A percentile compares a stretch with the other conserved stretches of the same genome.
These are phyloP conservation scores for Huntiella abstrusa DNA, from an alignment of 2,329 filamentous ascomycete genomes.

Conservation along the genomic window DNA sequence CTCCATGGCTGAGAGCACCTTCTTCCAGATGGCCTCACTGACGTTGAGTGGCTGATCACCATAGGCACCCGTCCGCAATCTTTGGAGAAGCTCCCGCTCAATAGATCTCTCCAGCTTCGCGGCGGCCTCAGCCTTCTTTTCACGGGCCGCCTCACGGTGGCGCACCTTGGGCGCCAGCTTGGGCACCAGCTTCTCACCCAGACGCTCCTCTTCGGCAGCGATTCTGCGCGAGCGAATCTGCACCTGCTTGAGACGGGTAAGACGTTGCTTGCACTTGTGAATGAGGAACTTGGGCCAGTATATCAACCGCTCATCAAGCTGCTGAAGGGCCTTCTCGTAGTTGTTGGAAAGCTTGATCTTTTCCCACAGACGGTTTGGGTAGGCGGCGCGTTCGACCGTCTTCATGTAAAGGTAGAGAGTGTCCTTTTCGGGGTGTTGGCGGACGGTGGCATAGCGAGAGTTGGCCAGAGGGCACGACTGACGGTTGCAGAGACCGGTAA, in stretches of 20 bases:
- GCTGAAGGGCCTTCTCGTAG: slow-evolving; percentile 73
- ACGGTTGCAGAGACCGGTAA: slow-evolving; percentile 64
- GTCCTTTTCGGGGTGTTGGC: slow-evolving; percentile 62
- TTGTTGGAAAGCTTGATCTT: slow-evolving; percentile 76
- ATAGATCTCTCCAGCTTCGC: slow-evolving; percentile 93
- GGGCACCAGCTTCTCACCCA: slow-evolving; percentile 76
- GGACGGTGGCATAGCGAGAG: slow-evolving; percentile 79
- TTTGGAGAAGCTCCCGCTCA: slow-evolving; percentile 82
- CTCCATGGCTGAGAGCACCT: slow-evolving; percentile 81
- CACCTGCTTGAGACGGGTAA: slow-evolving; percentile 84
- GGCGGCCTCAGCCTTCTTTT: slow-evolving; percentile 59
- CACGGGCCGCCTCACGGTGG: slow-evolving; percentile 54
- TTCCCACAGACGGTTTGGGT: slow-evolving; percentile 89
- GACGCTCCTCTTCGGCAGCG: slow-evolving; percentile 70
- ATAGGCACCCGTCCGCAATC: slow-evolving; percentile 80
- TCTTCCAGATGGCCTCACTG: slow-evolving; percentile 91
- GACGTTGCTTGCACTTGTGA: slow-evolving; percentile 90
- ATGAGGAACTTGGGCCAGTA: slow-evolving; percentile 91
- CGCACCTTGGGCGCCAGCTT: slow-evolving; percentile 81
- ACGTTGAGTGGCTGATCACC: slow-evolving; percentile 90
- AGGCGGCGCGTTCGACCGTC: slow-evolving; percentile 71
- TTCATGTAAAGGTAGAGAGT: slow-evolving; percentile 94
- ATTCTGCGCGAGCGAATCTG: slow-evolving; percentile 62
- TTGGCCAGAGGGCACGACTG: slow-evolving; percentile 86
- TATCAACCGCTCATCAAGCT: slow-evolving; percentile 68